These are phyloP conservation scores for Fusarium robinianum DNA, from an alignment of 2,329 filamentous ascomycete species.

Conservation along the genomic window DNA sequence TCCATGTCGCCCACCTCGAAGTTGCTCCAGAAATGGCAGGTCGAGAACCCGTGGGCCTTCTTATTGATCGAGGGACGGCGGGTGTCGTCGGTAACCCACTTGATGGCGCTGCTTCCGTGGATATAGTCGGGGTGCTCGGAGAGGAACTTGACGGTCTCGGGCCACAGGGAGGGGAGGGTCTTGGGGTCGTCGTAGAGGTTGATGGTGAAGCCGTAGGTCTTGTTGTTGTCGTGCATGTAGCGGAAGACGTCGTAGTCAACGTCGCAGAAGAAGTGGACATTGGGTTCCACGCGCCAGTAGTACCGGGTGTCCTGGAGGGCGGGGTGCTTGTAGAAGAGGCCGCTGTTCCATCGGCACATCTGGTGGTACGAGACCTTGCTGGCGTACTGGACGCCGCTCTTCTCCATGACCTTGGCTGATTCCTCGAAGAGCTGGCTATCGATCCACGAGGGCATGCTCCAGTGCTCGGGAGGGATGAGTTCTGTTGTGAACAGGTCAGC, in stretches of 20 bases:
- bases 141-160: constrained; percentile 91
- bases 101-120: constrained; percentile 81
- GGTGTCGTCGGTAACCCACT: constrained; percentile 81
- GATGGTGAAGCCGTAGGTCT: constrained; percentile 98
- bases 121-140: constrained; percentile 81
- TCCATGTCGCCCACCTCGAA: constrained; percentile 94
- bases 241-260: constrained; percentile 98
- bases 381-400: constrained; percentile 89
- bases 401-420: constrained; percentile 79
- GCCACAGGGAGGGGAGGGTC: constrained; percentile 88
- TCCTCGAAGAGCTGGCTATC: constrained; percentile 83
- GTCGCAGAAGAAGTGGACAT: constrained; percentile 99
- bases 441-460: constrained; percentile 91
- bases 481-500: constrained; percentile 55
- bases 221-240: constrained; percentile 98
- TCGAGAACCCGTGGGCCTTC: constrained; percentile 90
- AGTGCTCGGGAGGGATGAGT: constrained; percentile 91
- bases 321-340: constrained; percentile 96
- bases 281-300: constrained; percentile 99
- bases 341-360: constrained; percentile 99
- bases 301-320: constrained; percentile 81
- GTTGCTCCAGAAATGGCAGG: constrained; percentile 99
- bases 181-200: constrained; percentile 92
- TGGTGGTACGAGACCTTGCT: constrained; percentile 91
- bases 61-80: constrained; percentile 78